These are phyloP conservation scores for Hericium rajendrae DNA, from an alignment of 768 basidiomycete genomes.

Conservation along the genomic window DNA sequence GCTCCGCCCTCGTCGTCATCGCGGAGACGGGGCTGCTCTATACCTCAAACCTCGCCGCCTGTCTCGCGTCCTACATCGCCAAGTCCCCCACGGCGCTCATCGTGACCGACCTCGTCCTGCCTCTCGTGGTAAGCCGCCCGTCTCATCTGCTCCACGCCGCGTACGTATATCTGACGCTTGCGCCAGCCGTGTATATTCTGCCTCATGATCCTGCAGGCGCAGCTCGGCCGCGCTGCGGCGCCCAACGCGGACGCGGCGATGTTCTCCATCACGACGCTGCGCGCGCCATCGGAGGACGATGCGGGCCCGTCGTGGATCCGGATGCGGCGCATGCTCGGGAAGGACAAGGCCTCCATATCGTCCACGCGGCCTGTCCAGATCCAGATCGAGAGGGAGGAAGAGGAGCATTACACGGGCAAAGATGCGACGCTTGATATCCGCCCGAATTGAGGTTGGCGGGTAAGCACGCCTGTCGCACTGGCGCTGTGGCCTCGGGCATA, in stretches of 20 bases:
- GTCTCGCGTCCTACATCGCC: neutral
- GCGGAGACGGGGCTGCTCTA: neutral
- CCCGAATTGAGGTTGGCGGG: too few relatives aligned
- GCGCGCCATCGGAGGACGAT: too few relatives aligned
- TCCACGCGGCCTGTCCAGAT: constrained; percentile 79
- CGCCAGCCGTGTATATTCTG: neutral
- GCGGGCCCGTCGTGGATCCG: constrained; percentile 58
- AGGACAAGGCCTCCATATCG: constrained; percentile 64
- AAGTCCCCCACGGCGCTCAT: neutral
- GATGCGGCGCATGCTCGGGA: constrained; percentile 71
- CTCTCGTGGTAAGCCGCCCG: neutral
- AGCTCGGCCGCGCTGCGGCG: too few relatives aligned
- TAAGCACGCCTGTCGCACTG: too few relatives aligned
- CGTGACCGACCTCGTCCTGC: neutral
- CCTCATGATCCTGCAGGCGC: neutral
- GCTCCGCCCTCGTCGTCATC: neutral
- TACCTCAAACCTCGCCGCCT: neutral
- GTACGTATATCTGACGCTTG: neutral
- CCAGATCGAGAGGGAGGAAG: constrained; percentile 53
- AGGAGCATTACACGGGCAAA: constrained; percentile 11
- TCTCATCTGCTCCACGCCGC: too few relatives aligned
- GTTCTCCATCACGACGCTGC: too few relatives aligned
- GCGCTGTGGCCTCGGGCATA: too few relatives aligned
- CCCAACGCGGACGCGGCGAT: too few relatives aligned
- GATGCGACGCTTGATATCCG: constrained; percentile 24